Percentiles rank a stretch among this genome's conserved stretches.
Conservation (phyloP, 441 rosid genomes). For the Adansonia rubrostipa region DNA sequence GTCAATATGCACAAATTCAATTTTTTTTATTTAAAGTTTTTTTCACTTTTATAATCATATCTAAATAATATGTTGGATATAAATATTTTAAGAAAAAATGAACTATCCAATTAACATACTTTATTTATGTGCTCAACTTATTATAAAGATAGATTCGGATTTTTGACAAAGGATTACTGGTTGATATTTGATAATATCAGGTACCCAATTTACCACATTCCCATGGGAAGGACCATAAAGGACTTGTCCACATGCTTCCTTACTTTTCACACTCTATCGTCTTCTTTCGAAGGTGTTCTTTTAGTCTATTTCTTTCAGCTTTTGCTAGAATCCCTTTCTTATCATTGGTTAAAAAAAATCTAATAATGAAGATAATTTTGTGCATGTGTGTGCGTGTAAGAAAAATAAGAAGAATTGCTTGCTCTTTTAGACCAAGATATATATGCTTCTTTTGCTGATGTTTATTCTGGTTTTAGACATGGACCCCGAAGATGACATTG, state of each 20-base stretch:
- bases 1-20: background rate
- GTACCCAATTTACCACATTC: conserved; percentile 97
- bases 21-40: too few relatives aligned
- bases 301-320: background rate
- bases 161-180: conserved; percentile 2
- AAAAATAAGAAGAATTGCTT: background rate
- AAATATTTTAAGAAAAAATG: background rate
- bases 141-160: background rate
- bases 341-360: background rate
- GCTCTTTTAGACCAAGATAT: background rate
- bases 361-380: too few relatives aligned
- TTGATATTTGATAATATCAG: conserved; percentile 39
- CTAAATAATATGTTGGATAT: too few relatives aligned
- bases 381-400: background rate
- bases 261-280: conserved; percentile 92
- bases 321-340: background rate
- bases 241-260: conserved; percentile 95
- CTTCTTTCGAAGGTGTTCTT: conserved; percentile 81
- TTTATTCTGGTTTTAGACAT: conserved; percentile 42
- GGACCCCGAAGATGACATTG: conserved; percentile 67
- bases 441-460: background rate
- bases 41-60: too few relatives aligned
- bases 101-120: too few relatives aligned
- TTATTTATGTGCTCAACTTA: too few relatives aligned
- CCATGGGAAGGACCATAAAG: conserved; percentile 95